Conservation (phyloP, 768 basidiomycete species). For the Phaeotremella fagi region DNA sequence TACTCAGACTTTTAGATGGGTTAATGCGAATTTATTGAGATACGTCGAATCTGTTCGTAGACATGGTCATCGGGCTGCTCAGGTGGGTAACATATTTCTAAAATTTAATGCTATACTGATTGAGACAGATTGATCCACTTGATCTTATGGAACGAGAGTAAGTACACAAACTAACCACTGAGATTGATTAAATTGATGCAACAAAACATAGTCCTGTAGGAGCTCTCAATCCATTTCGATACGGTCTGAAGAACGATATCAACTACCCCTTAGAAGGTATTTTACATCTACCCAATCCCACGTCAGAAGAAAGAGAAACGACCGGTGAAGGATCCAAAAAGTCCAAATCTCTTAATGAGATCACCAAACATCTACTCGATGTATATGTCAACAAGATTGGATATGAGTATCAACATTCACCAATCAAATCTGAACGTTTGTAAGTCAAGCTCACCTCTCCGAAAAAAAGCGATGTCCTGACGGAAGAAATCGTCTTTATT, state of each 20-base stretch:
- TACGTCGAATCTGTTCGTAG: slow-evolving; percentile 81
- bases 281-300: slow-evolving; percentile 50
- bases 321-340: slow-evolving; percentile 47
- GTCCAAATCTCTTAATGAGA: slow-evolving; percentile 62
- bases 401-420: slow-evolving; percentile 62
- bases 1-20: slow-evolving; percentile 65
- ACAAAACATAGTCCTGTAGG: slow-evolving; percentile 13
- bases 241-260: slow-evolving; percentile 61
- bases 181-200: background rate
- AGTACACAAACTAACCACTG: slow-evolving; percentile 47
- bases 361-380: slow-evolving; percentile 62
- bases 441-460: no score
- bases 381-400: slow-evolving; percentile 82
- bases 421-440: slow-evolving; percentile 32
- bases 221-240: slow-evolving; percentile 70
- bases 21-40: slow-evolving; percentile 73
- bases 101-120: slow-evolving; percentile 53
- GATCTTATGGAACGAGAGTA: slow-evolving; percentile 79
- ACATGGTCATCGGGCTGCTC: slow-evolving; percentile 33
- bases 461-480: no score
- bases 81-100: slow-evolving; percentile 4
- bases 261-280: slow-evolving; percentile 74
- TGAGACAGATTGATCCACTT: slow-evolving; percentile 78
- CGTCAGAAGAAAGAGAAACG: slow-evolving; percentile 38
- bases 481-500: no score